phyloP scores from a whole-genome alignment of 176 grass and related monocot species.

The Oryza glaberrima region DNA sequence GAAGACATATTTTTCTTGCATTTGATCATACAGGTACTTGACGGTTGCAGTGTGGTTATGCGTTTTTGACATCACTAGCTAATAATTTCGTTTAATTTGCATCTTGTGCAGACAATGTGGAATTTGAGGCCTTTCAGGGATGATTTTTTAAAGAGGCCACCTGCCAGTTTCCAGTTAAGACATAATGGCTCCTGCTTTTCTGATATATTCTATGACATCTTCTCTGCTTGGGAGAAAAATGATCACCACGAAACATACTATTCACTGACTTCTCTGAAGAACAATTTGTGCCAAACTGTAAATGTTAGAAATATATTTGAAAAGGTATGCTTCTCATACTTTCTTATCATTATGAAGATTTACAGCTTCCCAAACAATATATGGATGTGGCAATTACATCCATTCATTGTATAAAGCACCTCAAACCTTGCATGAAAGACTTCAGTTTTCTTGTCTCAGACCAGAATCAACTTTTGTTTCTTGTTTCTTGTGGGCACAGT shows the following conservation, averaged over 20 bases:
- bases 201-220: slow-evolving; percentile 3
- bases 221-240: slow-evolving; percentile 30
- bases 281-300: background rate
- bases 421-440: background rate
- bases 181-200: background rate
- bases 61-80: background rate
- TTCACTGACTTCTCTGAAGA: slow-evolving; percentile 30
- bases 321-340: slow-evolving; percentile 21
- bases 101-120: slow-evolving; percentile 13
- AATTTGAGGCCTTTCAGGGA: slow-evolving; percentile 21
- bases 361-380: background rate
- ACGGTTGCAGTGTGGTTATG: background rate
- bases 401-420: background rate
- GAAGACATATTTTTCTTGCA: slow-evolving; percentile 27
- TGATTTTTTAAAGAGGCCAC: slow-evolving; percentile 18
- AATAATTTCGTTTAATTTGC: slow-evolving; percentile 7
- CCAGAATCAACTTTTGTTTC: background rate
- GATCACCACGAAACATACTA: background rate
- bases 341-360: background rate
- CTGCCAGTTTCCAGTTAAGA: background rate
- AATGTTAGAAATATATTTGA: background rate
- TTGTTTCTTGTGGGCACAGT: background rate
- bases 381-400: slow-evolving; percentile 4
- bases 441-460: background rate
- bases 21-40: slow-evolving; percentile 2